Evolutionary conservation across 441 rosid species (phyloP).

Genomic region (Euphorbia celastroides): DNA sequence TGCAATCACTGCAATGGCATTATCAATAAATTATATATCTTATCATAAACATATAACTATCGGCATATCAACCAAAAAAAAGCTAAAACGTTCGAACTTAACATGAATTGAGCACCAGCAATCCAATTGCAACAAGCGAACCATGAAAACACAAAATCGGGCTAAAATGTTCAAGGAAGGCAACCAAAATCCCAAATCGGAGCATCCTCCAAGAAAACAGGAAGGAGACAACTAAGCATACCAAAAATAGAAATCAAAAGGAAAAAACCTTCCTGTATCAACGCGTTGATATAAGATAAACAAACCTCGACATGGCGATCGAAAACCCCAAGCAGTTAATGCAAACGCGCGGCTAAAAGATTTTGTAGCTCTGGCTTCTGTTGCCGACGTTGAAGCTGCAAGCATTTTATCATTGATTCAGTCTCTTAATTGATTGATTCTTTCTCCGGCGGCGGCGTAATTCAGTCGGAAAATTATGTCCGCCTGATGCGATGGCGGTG

Average conservation of each 20-base stretch:
- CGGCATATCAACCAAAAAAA: not conserved
- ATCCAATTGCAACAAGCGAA: not conserved
- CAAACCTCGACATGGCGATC: slow-evolving; percentile 56
- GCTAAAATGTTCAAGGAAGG: not conserved
- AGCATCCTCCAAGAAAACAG: slow-evolving; percentile 10
- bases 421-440: not conserved
- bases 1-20: not conserved
- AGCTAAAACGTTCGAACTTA: not conserved
- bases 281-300: not conserved
- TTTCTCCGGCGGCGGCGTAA: not conserved
- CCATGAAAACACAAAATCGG: not conserved
- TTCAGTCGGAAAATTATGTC: not conserved
- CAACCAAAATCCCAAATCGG: not conserved
- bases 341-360: slow-evolving; percentile 10
- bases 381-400: slow-evolving; percentile 10
- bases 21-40: not conserved
- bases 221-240: slow-evolving; percentile 1
- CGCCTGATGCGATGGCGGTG: not conserved
- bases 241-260: not conserved
- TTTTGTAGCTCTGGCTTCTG: not conserved
- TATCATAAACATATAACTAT: not conserved
- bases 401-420: slow-evolving; percentile 49
- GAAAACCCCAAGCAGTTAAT: slow-evolving; percentile 11
- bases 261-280: not conserved
- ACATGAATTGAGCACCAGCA: not conserved